A percentile compares a stretch with the other conserved stretches of the same genome.
Conservation (phyloP, 441 rosid species). For the Croton setiger region DNA sequence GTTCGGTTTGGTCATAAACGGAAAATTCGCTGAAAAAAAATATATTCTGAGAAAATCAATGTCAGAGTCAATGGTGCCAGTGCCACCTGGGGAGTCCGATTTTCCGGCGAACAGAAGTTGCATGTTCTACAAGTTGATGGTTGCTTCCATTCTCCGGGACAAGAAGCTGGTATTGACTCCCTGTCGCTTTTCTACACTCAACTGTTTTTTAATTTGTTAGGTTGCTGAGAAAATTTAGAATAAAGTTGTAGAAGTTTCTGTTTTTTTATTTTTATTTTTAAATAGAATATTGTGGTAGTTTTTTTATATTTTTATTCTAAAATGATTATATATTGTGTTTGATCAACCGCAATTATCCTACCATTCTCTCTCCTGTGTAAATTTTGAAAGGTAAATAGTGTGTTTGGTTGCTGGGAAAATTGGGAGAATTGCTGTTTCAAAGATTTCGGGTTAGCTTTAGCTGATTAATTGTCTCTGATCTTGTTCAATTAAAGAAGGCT, state of each 20-base stretch:
- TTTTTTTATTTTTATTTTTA: background rate
- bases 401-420: slow-evolving; percentile 19
- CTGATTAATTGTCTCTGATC: background rate
- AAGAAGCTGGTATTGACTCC: slow-evolving; percentile 29
- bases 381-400: background rate
- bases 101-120: slow-evolving; percentile 24
- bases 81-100: slow-evolving; percentile 18
- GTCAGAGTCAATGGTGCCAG: slow-evolving; percentile 20
- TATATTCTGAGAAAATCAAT: slow-evolving; percentile 2
- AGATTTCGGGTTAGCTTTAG: background rate
- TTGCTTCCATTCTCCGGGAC: slow-evolving; percentile 38
- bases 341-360: background rate
- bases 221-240: slow-evolving; percentile 20
- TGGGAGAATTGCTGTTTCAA: background rate
- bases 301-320: background rate
- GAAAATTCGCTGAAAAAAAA: background rate
- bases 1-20: background rate
- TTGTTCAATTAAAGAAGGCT: background rate
- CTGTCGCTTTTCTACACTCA: background rate
- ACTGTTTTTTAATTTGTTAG: slow-evolving; percentile 13
- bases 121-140: slow-evolving; percentile 43
- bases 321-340: background rate
- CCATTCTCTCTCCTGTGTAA: background rate
- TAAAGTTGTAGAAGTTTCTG: no score
- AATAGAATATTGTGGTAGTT: background rate